Evolutionary conservation across 768 basidiomycete species (phyloP).

Genomic region (Kwoniella dendrophila): DNA sequence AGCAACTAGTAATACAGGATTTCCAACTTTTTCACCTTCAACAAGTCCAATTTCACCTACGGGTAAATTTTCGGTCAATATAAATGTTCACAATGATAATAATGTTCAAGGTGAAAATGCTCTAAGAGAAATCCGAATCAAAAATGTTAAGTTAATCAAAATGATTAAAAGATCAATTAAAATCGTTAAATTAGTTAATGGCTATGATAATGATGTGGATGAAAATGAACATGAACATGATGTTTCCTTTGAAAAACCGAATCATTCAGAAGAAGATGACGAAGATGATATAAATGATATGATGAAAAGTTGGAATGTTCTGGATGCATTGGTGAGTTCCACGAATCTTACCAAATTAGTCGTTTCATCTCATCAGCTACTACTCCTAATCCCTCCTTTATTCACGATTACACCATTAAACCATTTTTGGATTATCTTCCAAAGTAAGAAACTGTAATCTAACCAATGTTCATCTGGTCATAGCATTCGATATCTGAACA

Average conservation of each 20-base stretch:
- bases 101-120: slow-evolving; percentile 2
- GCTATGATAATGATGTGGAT: slow-evolving; percentile 23
- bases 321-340: slow-evolving; percentile 45
- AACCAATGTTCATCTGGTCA: neutral
- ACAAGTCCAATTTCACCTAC: neutral
- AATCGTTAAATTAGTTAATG: slow-evolving; percentile 34
- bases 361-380: neutral
- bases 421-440: no score
- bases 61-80: neutral
- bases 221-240: slow-evolving; percentile 25
- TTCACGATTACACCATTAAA: no score
- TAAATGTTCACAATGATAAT: neutral
- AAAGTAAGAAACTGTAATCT: no score
- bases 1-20: slow-evolving; percentile 19
- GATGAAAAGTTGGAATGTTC: slow-evolving; percentile 33
- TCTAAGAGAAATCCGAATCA: slow-evolving; percentile 22
- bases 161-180: slow-evolving; percentile 22
- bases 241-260: no score
- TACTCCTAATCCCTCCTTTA: neutral
- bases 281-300: slow-evolving; percentile 31
- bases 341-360: no score
- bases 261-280: slow-evolving; percentile 13
- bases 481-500: slow-evolving; percentile 40
- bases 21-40: slow-evolving; percentile 13
- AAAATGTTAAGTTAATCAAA: slow-evolving; percentile 10